Evolutionary conservation across 345 rosid genomes (phyloP).

Genomic region (Leavenworthia alabamica): DNA sequence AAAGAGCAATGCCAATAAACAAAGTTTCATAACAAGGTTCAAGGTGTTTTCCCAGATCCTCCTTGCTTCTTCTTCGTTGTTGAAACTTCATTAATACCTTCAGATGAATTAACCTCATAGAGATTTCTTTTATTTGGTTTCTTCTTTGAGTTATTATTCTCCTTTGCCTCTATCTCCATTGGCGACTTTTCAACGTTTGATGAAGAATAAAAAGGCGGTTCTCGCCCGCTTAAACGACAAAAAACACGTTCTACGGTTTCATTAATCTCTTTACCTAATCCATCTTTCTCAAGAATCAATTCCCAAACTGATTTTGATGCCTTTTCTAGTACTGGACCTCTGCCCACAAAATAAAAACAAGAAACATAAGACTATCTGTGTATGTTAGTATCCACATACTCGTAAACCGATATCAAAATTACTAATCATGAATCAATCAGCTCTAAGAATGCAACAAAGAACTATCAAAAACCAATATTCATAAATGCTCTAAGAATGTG

Average conservation of each 20-base stretch:
- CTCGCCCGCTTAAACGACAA: conserved; percentile 68
- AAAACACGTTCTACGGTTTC: conserved; percentile 65
- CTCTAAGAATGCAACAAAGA: background rate
- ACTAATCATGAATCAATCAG: too few species aligned
- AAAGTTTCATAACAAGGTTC: too few species aligned
- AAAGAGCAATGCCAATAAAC: too few species aligned
- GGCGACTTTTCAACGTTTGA: too few species aligned
- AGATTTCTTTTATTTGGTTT: conserved; percentile 54
- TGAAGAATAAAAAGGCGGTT: conserved; percentile 58
- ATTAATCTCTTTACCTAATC: conserved; percentile 63
- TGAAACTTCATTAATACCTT: conserved; percentile 34
- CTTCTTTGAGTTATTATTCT: conserved; percentile 36
- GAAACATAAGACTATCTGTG: too few species aligned
- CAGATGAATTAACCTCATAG: conserved; percentile 39
- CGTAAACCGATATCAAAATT: background rate
- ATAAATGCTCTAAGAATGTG: background rate
- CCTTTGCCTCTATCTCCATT: conserved; percentile 31
- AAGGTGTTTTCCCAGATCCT: too few species aligned
- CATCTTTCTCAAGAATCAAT: conserved; percentile 67
- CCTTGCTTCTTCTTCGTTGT: conserved; percentile 22
- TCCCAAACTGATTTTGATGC: conserved; percentile 99
- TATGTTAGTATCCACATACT: too few species aligned
- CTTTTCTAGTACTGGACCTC: conserved; percentile 85
- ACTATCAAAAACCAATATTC: background rate
- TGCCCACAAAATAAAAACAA: conserved; percentile 18